Evolutionary conservation across 495 filamentous ascomycete species (phyloP), one percentile per base, ranked within the genome.

Genomic region (Neurospora sp.): DNA sequence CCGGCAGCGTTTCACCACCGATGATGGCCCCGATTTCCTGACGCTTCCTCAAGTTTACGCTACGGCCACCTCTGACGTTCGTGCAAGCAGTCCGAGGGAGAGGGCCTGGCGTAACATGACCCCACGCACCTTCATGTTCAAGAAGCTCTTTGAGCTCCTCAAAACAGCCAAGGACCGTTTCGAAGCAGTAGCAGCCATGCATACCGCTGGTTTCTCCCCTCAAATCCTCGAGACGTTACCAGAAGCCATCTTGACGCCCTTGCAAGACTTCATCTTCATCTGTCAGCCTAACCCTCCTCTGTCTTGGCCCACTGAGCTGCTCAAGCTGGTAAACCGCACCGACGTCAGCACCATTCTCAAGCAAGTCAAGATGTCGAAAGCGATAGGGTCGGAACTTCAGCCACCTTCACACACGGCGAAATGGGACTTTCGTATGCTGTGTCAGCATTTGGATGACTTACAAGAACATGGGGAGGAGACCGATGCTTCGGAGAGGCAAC

Each of bases 211-310:
- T 12, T 84, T 93, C 73, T 86, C 83, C 20, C 79, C 79, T 9
- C 77, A 82, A 22, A 81, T 92, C 68, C 81, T 95, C 35, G 94
- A 97, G 73, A 93, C 91, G 6, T 82, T 98, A 9, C 96, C 96
- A 5, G 93, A 96, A 81, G 90, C 91, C 41, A 83, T 98, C 16
- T 86, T 90, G 59, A 88, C 90, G 1, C 91, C 93, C 0, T 84
- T 98, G 27, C 91, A 91, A 79, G 93, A 97, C 79, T 88, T 90
- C n/a, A 93, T 99, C 40, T 87, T 90, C 35, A 86, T 88, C 71
- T 97, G 93, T 75, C 94, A 97, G 80, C 88, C 88, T 9, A 87
- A 90, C 72, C 96, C 96, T 9, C 93, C 93, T 22, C 88, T 90
- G 0, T 89, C 87, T 3, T 98, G 94, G 94, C 84, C 87, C 37